A percentile compares a stretch with the other conserved stretches of the same genome.
These are phyloP conservation scores for Rhizoclosmatium globosum DNA, from an alignment of 192 early-diverging fungal species.

Conservation along the genomic window DNA sequence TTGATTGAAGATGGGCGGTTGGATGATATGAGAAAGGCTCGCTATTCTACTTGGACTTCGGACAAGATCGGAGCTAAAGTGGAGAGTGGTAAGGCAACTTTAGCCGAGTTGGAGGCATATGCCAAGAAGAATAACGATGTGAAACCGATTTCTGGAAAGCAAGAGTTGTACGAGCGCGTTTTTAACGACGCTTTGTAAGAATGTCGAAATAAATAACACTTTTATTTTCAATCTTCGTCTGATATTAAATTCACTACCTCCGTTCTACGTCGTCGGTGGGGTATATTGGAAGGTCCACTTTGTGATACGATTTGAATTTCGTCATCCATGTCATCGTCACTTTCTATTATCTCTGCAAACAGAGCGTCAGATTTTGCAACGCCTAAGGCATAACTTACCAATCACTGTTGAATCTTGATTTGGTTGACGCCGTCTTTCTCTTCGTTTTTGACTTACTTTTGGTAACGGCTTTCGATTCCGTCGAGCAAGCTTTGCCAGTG, in stretches of 20 bases:
- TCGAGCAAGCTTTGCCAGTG: too few species aligned
- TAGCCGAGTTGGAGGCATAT: conserved; percentile 32
- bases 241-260: too few species aligned
- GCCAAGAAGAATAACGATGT: conserved; percentile 10
- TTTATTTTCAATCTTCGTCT: not conserved
- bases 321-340: too few species aligned
- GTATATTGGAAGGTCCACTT: not conserved
- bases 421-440: too few species aligned
- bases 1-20: conserved; percentile 37
- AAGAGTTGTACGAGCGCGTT: conserved; percentile 35
- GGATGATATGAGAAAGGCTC: conserved; percentile 25
- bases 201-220: not conserved
- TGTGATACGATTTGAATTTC: not conserved
- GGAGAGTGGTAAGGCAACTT: conserved; percentile 33
- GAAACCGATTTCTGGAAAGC: conserved; percentile 20
- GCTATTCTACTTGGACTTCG: conserved; percentile 33
- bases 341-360: too few species aligned
- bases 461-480: too few species aligned
- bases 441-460: too few species aligned
- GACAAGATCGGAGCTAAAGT: conserved; percentile 23
- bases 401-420: too few species aligned
- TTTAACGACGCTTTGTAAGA: conserved; percentile 27
- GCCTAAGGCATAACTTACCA: too few species aligned
- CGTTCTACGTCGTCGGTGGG: not conserved
- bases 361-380: too few species aligned